These are phyloP conservation scores for Syncephalis fuscata DNA, from an alignment of 371 early-diverging fungal species.

Conservation along the genomic window DNA sequence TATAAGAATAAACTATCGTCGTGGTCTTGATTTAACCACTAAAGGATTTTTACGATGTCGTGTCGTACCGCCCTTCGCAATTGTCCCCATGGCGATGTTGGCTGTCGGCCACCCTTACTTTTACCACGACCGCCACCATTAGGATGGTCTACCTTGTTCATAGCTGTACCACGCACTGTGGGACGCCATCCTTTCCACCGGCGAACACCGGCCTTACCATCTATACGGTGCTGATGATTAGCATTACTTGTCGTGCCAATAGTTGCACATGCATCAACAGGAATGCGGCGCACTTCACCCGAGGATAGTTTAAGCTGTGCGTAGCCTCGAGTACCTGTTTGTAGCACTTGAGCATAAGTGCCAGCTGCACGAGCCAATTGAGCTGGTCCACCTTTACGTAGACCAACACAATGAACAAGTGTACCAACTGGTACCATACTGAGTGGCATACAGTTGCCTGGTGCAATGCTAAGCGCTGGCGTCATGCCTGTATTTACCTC, in stretches of 20 bases:
- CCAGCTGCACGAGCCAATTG: slow-evolving; percentile 83
- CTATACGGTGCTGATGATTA: slow-evolving; percentile 72
- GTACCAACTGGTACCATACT: slow-evolving; percentile 89
- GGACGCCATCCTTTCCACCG: slow-evolving; percentile 84
- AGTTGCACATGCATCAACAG: slow-evolving; percentile 77
- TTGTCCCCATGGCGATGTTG: slow-evolving; percentile 89
- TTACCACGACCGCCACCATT: slow-evolving; percentile 98
- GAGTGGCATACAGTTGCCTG: slow-evolving; percentile 84
- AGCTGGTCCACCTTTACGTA: slow-evolving; percentile 66
- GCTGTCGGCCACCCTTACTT: slow-evolving; percentile 85
- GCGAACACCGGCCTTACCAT: slow-evolving; percentile 86
- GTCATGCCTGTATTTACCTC: slow-evolving; percentile 24
- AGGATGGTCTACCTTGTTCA: slow-evolving; percentile 98
- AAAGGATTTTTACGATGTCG: slow-evolving; percentile 52
- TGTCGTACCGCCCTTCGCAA: slow-evolving; percentile 94
- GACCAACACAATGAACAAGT: slow-evolving; percentile 71
- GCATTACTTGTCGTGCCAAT: slow-evolving; percentile 89
- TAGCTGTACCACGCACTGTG: slow-evolving; percentile 96
- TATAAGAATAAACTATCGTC: slow-evolving; percentile 23
- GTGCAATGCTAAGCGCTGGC: slow-evolving; percentile 47
- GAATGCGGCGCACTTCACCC: slow-evolving; percentile 82
- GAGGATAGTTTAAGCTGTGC: slow-evolving; percentile 78
- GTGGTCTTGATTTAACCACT: slow-evolving; percentile 61
- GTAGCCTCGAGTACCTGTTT: slow-evolving; percentile 56
- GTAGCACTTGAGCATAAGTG: slow-evolving; percentile 71